Evolutionary conservation across 2,329 filamentous ascomycete genomes (phyloP), one percentile per base, ranked within the genome.

Genomic region (Trichoderma sp.): DNA sequence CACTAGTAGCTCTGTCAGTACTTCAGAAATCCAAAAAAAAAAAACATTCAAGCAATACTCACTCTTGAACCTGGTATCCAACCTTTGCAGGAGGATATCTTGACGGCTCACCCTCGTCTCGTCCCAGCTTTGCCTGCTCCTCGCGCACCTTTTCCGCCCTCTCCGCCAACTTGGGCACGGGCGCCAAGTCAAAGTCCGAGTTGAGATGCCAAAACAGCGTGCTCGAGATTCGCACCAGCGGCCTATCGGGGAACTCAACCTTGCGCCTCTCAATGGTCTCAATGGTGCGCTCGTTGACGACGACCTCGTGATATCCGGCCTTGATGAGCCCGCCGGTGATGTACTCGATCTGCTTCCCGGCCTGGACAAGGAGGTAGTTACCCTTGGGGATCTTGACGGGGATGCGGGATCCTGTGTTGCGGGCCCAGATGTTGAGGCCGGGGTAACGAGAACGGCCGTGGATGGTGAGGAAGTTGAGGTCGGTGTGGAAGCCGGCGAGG

Each of bases 391-490:
- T 89, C 78, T 83, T 83, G 71, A 89, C 87, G 56, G 87, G 77
- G 72, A 89, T 88, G 72, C 84, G 83, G 71, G 81, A 82, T 56
- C 87, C 87, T 1, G 87, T 89, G 82, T 89, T 89, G 73, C 87
- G 86, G 27, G 86, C 87, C 87, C 87, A 89, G 74, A 89, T 85
- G 79, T 89, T 84, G 72, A 89, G 82, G 2, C 87, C 87, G 0
- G 87, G 87, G 73, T 88, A 89, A 70, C 87, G 85, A 35, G 85
- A 88, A 72, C 87, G 87, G 68, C 87, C 87, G 79, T 89, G 87
- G 78, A 89, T 89, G 72, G 87, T 89, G 64, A 89, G 82, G 76
- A 89, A 89, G 82, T 89, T 89, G 69, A 89, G 85, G 74, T 89
- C 87, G 0, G 87, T 89, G 77, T 89, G 87, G 80, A 89, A 89